Conservation (phyloP, 495 filamentous ascomycete genomes). For the Lasiosphaeria miniovina region DNA sequence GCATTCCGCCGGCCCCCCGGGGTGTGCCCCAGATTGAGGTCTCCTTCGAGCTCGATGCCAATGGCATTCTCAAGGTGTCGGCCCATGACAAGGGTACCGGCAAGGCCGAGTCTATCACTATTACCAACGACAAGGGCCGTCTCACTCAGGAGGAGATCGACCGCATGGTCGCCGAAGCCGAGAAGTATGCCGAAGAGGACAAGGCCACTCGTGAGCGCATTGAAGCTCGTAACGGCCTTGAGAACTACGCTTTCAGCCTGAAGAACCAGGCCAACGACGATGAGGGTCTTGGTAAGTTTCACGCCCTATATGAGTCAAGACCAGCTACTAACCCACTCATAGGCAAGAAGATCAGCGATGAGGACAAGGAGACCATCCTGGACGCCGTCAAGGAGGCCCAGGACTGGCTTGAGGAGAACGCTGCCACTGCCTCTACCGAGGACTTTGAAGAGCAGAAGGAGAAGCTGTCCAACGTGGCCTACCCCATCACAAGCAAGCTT, state of each 20-base stretch:
- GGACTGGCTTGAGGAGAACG: slow-evolving; percentile 97
- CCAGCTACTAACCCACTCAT: background rate
- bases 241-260: slow-evolving; percentile 94
- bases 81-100: slow-evolving; percentile 96
- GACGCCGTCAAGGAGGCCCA: slow-evolving; percentile 96
- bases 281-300: slow-evolving; percentile 64
- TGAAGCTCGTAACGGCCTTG: slow-evolving; percentile 89
- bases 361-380: slow-evolving; percentile 96
- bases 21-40: slow-evolving; percentile 98
- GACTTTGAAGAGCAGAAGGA: slow-evolving; percentile 99
- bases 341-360: slow-evolving; percentile 95
- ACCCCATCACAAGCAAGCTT: slow-evolving; percentile 98
- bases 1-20: slow-evolving; percentile 90
- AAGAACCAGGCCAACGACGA: slow-evolving; percentile 99
- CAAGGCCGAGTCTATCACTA: slow-evolving; percentile 93
- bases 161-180: slow-evolving; percentile 94
- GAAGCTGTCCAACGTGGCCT: slow-evolving; percentile 93
- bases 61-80: slow-evolving; percentile 94
- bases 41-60: slow-evolving; percentile 95
- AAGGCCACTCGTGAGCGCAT: slow-evolving; percentile 94
- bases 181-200: slow-evolving; percentile 98
- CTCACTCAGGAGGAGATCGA: slow-evolving; percentile 95
- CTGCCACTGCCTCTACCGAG: slow-evolving; percentile 76
- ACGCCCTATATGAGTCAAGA: background rate
- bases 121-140: slow-evolving; percentile 98